These are phyloP conservation scores for Eustoma russellianum DNA, from an alignment of 257 asterid genomes.

Conservation along the genomic window DNA sequence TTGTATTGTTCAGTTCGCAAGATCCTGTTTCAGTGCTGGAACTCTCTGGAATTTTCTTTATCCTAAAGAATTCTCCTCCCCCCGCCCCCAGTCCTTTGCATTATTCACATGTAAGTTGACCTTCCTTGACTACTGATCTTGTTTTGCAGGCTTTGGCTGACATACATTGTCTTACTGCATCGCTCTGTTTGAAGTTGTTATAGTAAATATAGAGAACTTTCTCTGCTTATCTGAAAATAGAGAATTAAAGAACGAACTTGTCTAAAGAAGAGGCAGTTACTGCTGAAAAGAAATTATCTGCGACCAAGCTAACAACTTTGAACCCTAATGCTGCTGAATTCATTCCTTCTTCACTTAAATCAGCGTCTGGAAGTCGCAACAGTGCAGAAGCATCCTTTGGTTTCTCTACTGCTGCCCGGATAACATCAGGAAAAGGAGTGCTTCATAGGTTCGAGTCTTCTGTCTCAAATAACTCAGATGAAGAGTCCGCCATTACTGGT, in stretches of 20 bases:
- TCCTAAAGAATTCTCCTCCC: neutral
- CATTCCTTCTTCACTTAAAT: conserved; percentile 60
- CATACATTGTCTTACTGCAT: conserved; percentile 11
- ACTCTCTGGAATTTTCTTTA: neutral
- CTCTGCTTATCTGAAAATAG: conserved; percentile 8
- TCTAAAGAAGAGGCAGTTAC: conserved; percentile 49
- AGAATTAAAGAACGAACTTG: conserved; percentile 43
- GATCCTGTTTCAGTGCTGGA: no score
- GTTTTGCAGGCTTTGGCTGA: conserved; percentile 75
- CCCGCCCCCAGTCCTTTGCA: neutral
- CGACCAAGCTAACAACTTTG: conserved; percentile 45
- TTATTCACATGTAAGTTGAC: conserved; percentile 2
- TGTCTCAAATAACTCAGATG: conserved; percentile 66
- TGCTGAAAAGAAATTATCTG: conserved; percentile 41
- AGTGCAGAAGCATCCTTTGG: conserved; percentile 36
- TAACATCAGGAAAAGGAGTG: conserved; percentile 49
- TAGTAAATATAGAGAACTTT: conserved; percentile 16
- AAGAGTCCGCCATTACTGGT: conserved; percentile 78
- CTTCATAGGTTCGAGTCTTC: conserved; percentile 68
- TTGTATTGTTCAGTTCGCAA: no score
- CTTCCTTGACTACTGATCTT: neutral
- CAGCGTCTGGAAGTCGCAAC: conserved; percentile 34
- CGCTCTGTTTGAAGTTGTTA: conserved; percentile 10
- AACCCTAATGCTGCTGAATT: conserved; percentile 94
- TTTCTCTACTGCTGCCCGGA: conserved; percentile 21